phyloP scores from a whole-genome alignment of 164 flowering plant genomes.

The Vitis riparia region DNA sequence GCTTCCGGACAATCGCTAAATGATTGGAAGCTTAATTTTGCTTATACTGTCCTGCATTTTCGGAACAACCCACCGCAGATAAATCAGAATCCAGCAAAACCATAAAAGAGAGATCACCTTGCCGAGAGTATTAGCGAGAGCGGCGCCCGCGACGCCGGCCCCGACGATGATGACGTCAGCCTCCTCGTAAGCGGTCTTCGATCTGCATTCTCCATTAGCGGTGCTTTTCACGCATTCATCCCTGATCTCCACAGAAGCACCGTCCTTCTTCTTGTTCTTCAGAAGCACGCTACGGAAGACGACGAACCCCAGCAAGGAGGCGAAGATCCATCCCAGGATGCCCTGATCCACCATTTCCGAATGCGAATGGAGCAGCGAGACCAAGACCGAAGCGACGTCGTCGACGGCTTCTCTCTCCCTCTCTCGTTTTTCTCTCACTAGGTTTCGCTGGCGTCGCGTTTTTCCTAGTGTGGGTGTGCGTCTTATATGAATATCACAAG shows the following conservation, averaged over 20 bases:
- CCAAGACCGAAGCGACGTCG: not conserved
- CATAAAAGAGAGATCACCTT: slow-evolving; percentile 44
- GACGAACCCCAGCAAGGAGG: slow-evolving; percentile 13
- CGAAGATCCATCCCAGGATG: slow-evolving; percentile 22
- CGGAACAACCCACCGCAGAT: too few species aligned
- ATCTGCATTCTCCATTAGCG: slow-evolving; percentile 28
- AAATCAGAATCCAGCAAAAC: not conserved
- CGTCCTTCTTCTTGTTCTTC: not conserved
- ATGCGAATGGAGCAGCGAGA: not conserved
- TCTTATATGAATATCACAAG: too few species aligned
- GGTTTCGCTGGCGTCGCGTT: not conserved
- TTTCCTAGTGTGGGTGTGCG: too few species aligned
- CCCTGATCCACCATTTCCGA: slow-evolving; percentile 24
- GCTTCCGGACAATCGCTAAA: too few species aligned
- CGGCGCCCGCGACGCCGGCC: slow-evolving; percentile 95
- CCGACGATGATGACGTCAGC: slow-evolving; percentile 80
- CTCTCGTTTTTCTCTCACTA: slow-evolving; percentile 8
- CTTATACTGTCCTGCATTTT: too few species aligned
- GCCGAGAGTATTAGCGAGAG: slow-evolving; percentile 86
- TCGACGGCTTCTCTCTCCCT: not conserved
- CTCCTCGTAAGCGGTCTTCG: slow-evolving; percentile 24
- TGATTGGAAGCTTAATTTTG: too few species aligned
- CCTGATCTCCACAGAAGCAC: not conserved
- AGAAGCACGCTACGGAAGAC: slow-evolving; percentile 6
- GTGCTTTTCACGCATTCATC: slow-evolving; percentile 16